Conservation (phyloP, 768 basidiomycete species). For the Suillus subalutaceus region DNA sequence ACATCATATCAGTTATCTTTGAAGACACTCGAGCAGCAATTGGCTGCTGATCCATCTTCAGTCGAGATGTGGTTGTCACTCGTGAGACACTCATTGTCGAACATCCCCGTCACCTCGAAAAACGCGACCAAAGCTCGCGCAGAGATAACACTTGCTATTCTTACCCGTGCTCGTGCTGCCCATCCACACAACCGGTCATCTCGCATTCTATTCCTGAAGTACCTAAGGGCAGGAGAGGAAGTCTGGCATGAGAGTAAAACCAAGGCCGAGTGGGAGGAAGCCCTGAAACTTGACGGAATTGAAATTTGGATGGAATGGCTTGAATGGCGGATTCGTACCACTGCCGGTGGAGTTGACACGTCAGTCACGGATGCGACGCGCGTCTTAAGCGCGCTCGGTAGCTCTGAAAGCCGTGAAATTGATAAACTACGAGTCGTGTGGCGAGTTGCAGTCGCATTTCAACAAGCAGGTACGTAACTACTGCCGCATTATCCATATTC, state of each 20-base stretch:
- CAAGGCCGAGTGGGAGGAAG: conserved; percentile 68
- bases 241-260: conserved; percentile 64
- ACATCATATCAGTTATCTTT: conserved; percentile 63
- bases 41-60: conserved; percentile 54
- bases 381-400: conserved; percentile 45
- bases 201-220: conserved; percentile 55
- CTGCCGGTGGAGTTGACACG: conserved; percentile 50
- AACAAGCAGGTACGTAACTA: conserved; percentile 61
- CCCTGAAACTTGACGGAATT: conserved; percentile 51
- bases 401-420: conserved; percentile 49
- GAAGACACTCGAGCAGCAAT: conserved; percentile 57
- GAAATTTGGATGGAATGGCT: conserved; percentile 82
- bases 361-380: conserved; percentile 55
- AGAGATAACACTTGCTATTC: conserved; percentile 70
- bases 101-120: conserved; percentile 64
- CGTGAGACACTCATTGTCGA: conserved; percentile 62
- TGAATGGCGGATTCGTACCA: conserved; percentile 67
- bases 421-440: conserved; percentile 66
- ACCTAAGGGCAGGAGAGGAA: conserved; percentile 74
- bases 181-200: conserved; percentile 56
- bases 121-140: conserved; percentile 69
- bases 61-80: conserved; percentile 64
- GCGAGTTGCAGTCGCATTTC: conserved; percentile 64
- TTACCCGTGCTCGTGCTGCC: conserved; percentile 63
- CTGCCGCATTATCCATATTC: conserved; percentile 10